These are phyloP conservation scores for Urtica urens DNA, from an alignment of 306 rosid genomes.

Conservation along the genomic window DNA sequence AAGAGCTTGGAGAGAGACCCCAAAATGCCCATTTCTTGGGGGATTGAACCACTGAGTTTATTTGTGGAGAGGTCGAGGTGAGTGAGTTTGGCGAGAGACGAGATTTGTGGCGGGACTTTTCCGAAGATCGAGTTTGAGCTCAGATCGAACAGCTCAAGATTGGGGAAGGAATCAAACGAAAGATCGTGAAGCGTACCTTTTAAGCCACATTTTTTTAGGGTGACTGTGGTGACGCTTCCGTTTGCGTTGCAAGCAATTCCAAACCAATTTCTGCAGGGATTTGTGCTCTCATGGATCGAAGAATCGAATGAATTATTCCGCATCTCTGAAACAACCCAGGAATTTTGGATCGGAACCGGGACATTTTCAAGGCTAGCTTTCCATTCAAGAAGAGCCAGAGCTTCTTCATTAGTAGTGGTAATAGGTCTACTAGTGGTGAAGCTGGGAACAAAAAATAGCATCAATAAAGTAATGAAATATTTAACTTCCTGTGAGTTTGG, in stretches of 20 bases:
- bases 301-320: background rate
- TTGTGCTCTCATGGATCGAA: too few relatives aligned
- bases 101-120: background rate
- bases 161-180: slow-evolving; percentile 16
- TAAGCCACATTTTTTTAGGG: slow-evolving; percentile 14
- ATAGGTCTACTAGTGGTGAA: too few relatives aligned
- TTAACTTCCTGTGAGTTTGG: too few relatives aligned
- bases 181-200: slow-evolving; percentile 22
- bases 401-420: too few relatives aligned
- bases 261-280: slow-evolving; percentile 25
- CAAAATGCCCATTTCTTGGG: too few relatives aligned
- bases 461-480: too few relatives aligned
- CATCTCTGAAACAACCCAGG: slow-evolving; percentile 9
- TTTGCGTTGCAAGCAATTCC: slow-evolving; percentile 18
- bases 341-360: background rate
- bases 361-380: slow-evolving; percentile 14
- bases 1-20: too few relatives aligned
- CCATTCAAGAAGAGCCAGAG: slow-evolving; percentile 28
- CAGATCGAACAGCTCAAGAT: slow-evolving; percentile 23
- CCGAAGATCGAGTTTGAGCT: slow-evolving; percentile 8
- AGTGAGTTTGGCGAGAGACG: background rate
- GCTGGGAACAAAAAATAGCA: too few relatives aligned
- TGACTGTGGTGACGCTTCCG: slow-evolving; percentile 13
- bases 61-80: background rate
- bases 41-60: background rate